Conservation (phyloP, 2,329 filamentous ascomycete species). For the Cordyceps farinosa region DNA sequence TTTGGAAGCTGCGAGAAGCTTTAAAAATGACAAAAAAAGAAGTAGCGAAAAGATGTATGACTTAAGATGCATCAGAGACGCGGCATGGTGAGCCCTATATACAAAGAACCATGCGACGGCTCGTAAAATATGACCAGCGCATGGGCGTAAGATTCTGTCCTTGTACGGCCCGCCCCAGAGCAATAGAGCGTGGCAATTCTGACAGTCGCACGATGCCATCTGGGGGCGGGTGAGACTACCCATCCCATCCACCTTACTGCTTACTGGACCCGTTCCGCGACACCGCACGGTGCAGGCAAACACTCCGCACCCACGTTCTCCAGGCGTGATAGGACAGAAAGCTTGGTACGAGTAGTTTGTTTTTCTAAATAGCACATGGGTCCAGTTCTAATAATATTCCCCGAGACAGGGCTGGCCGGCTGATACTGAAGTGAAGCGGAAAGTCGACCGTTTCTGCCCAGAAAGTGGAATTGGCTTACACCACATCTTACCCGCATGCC, state of each 20-base stretch:
- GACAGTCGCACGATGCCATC: background rate
- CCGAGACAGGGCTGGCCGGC: background rate
- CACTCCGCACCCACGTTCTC: background rate
- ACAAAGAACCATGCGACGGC: background rate
- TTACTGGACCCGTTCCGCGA: conserved; percentile 8
- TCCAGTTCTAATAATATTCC: background rate
- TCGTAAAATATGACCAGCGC: conserved; percentile 7
- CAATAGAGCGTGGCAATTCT: background rate
- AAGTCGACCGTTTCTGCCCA: background rate
- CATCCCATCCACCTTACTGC: conserved; percentile 7
- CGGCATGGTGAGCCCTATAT: background rate
- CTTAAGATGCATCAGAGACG: background rate
- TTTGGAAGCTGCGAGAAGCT: no score
- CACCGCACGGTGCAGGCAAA: background rate
- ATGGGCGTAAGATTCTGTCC: background rate
- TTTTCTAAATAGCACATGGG: background rate
- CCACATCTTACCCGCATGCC: background rate
- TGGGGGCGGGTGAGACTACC: conserved; percentile 8
- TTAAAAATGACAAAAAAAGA: no score
- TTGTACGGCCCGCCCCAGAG: background rate
- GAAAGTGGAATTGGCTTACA: background rate
- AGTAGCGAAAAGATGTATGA: no score
- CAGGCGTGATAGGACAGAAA: background rate
- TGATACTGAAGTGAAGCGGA: background rate
- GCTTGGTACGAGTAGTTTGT: background rate